Percentiles rank a stretch among this genome's conserved stretches.
Conservation (phyloP, 2,329 filamentous ascomycete genomes). For the Neodidymelliopsis sp. region DNA sequence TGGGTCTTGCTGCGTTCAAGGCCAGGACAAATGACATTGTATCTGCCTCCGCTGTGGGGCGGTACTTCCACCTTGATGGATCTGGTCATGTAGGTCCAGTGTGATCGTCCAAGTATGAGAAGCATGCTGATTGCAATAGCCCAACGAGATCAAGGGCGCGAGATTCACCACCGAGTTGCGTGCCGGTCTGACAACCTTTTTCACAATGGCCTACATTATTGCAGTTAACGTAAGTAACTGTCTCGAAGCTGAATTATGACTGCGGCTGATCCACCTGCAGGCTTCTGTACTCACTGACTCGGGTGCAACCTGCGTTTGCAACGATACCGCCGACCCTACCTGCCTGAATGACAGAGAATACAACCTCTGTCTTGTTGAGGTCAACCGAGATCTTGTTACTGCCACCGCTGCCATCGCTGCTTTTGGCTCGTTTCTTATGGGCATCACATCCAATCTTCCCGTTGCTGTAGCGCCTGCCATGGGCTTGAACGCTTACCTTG, state of each 20-base stretch:
- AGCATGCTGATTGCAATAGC: conserved; percentile 53
- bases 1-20: conserved; percentile 17
- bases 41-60: conserved; percentile 44
- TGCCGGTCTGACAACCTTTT: conserved; percentile 77
- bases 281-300: conserved; percentile 72
- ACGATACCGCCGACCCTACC: conserved; percentile 56
- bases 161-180: conserved; percentile 84
- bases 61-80: conserved; percentile 77
- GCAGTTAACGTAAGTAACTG: conserved; percentile 60
- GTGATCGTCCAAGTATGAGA: not conserved
- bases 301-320: conserved; percentile 80
- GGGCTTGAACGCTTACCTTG: conserved; percentile 89
- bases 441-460: conserved; percentile 80
- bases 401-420: conserved; percentile 86
- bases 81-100: conserved; percentile 75
- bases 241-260: conserved; percentile 41
- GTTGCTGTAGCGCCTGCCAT: conserved; percentile 77
- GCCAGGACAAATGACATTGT: conserved; percentile 42
- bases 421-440: conserved; percentile 80
- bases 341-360: conserved; percentile 67
- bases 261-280: conserved; percentile 21
- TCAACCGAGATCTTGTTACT: conserved; percentile 82
- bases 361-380: conserved; percentile 64
- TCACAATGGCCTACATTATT: conserved; percentile 66
- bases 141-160: conserved; percentile 74